A percentile compares a stretch with the other conserved stretches of the same genome.
Evolutionary conservation across 148 eudicot species (phyloP).

Genomic region (Bassia scoparia): DNA sequence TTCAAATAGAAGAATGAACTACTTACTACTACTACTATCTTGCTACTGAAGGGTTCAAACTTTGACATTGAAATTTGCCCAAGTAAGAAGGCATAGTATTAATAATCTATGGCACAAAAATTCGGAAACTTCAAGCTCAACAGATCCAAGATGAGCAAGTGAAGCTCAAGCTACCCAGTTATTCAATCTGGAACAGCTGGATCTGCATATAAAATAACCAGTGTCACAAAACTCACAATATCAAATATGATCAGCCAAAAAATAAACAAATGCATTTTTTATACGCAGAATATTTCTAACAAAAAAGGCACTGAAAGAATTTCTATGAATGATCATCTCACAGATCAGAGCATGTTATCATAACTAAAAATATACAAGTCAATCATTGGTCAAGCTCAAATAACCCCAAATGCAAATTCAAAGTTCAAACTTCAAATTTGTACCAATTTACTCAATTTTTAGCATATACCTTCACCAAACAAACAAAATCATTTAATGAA

Average conservation of each 20-base stretch:
- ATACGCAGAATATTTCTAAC: conserved; percentile 16
- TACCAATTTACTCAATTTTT: not conserved
- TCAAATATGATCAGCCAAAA: not conserved
- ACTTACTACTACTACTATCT: too few relatives aligned
- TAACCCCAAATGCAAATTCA: not conserved
- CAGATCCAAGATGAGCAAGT: conserved; percentile 22
- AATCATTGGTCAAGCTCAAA: not conserved
- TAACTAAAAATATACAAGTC: not conserved
- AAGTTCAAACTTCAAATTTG: conserved; percentile 6
- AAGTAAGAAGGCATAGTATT: not conserved
- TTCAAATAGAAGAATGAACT: not conserved
- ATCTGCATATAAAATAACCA: conserved; percentile 29
- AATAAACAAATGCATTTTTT: not conserved
- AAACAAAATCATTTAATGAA: not conserved
- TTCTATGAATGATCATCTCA: not conserved
- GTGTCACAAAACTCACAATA: conserved; percentile 8
- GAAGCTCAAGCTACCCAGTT: conserved; percentile 23
- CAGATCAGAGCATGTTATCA: not conserved
- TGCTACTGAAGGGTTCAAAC: conserved; percentile 30
- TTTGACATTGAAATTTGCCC: conserved; percentile 25
- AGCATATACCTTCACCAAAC: not conserved
- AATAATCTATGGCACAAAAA: not conserved
- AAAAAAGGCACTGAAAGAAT: not conserved
- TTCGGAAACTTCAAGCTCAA: conserved; percentile 18
- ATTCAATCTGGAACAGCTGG: conserved; percentile 31